Conservation (phyloP, 257 asterid species). For the Perilla frutescens region DNA sequence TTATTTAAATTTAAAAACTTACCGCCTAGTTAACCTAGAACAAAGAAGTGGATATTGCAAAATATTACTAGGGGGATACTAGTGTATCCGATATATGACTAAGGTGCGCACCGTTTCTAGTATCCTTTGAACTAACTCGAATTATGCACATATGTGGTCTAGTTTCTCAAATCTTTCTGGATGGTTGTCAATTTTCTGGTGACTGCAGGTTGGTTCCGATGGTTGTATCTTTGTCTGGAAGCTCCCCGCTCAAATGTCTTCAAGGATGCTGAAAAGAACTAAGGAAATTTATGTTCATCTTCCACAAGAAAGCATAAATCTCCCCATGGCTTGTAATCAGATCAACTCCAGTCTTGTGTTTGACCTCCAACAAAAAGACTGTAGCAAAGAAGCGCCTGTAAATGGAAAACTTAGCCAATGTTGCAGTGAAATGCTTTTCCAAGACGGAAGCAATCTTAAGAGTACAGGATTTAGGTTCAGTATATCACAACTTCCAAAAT, state of each 20-base stretch:
- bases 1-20: not conserved
- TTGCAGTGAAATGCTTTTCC: conserved; percentile 33
- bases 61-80: not conserved
- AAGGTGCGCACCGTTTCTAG: not conserved
- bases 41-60: conserved; percentile 7
- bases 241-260: conserved; percentile 58
- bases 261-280: conserved; percentile 51
- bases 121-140: conserved; percentile 1
- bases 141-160: conserved; percentile 18
- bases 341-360: conserved; percentile 34
- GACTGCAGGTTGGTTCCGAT: conserved; percentile 63
- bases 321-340: conserved; percentile 36
- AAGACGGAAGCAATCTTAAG: conserved; percentile 34
- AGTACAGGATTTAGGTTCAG: conserved; percentile 58
- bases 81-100: conserved; percentile 1
- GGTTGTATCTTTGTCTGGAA: conserved; percentile 80
- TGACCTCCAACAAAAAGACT: conserved; percentile 33
- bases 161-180: conserved; percentile 20
- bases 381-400: conserved; percentile 36
- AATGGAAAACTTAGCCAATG: conserved; percentile 32
- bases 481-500: conserved; percentile 70
- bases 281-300: conserved; percentile 40
- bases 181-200: conserved; percentile 30
- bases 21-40: not conserved
- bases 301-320: conserved; percentile 35